Conservation (phyloP, 2,329 filamentous ascomycete genomes). For the Diaporthe humulicola region DNA sequence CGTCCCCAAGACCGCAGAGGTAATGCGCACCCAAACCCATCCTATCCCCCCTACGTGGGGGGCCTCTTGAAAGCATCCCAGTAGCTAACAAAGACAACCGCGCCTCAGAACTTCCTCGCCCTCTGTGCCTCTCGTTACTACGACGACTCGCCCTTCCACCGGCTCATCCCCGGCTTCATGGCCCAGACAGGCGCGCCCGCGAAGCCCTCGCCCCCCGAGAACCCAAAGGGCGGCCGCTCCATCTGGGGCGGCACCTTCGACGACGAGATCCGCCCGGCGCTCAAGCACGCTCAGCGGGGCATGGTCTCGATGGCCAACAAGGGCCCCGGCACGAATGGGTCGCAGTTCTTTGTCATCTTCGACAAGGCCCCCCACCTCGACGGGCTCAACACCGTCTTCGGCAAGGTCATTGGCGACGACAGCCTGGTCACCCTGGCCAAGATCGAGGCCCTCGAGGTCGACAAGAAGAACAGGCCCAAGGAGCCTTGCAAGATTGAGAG, state of each 20-base stretch:
- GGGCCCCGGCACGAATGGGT: slow-evolving; percentile 79
- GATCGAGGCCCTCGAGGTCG: slow-evolving; percentile 79
- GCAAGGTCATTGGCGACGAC: slow-evolving; percentile 77
- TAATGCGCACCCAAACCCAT: slow-evolving; percentile 51
- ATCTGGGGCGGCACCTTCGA: slow-evolving; percentile 83
- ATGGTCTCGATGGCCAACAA: slow-evolving; percentile 85
- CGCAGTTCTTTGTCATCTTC: slow-evolving; percentile 86
- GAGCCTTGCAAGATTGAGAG: slow-evolving; percentile 75
- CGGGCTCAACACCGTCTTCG: slow-evolving; percentile 88
- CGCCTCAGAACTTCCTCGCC: slow-evolving; percentile 84
- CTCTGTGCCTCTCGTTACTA: slow-evolving; percentile 87
- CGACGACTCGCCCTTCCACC: slow-evolving; percentile 81
- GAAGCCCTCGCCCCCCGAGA: slow-evolving; percentile 63
- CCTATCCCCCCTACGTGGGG: not conserved
- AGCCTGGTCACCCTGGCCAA: slow-evolving; percentile 75
- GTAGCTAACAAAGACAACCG: not conserved
- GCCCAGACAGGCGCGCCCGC: slow-evolving; percentile 79
- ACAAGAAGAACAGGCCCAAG: slow-evolving; percentile 83
- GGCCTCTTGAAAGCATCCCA: not conserved
- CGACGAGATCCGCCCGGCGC: slow-evolving; percentile 81
- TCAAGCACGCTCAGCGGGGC: slow-evolving; percentile 77
- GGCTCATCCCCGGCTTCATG: slow-evolving; percentile 86
- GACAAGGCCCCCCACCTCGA: slow-evolving; percentile 85
- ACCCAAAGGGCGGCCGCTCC: slow-evolving; percentile 77
- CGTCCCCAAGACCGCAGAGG: slow-evolving; percentile 92